These are phyloP conservation scores for Teunomyces barrocoloradensis DNA, from an alignment of 805 yeast species.

Conservation along the genomic window DNA sequence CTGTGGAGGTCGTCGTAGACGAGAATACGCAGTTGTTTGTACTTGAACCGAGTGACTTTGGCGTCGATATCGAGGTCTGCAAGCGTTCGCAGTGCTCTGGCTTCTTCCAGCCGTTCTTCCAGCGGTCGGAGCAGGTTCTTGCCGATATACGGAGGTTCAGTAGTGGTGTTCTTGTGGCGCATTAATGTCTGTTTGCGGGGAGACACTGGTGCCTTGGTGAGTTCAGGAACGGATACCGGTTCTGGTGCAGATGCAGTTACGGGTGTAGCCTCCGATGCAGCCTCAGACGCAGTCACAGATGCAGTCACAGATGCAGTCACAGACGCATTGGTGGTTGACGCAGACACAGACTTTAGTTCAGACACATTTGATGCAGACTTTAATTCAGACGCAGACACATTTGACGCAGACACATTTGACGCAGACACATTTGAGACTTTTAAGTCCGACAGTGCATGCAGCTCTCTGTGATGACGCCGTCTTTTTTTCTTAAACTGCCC, in stretches of 20 bases:
- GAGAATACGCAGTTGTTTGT: slow-evolving; percentile 29
- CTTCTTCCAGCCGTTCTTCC: slow-evolving; percentile 7
- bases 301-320: neutral
- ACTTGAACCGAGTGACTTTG: slow-evolving; percentile 35
- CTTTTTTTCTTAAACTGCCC: neutral
- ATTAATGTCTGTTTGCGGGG: slow-evolving; percentile 40
- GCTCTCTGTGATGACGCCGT: neutral
- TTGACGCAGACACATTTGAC: neutral
- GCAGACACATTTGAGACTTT: neutral
- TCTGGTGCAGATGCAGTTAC: no score
- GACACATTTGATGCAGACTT: neutral
- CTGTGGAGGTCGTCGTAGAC: slow-evolving; percentile 35
- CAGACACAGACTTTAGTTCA: neutral
- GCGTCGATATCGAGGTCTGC: slow-evolving; percentile 29
- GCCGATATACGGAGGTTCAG: slow-evolving; percentile 13
- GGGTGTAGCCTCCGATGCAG: no score
- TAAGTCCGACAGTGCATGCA: neutral
- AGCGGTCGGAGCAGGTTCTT: slow-evolving; percentile 22
- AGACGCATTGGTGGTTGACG: no score
- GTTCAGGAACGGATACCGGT: no score
- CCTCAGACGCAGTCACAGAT: no score
- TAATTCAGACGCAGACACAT: neutral
- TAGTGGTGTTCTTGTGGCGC: slow-evolving; percentile 34
- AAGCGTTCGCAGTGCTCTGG: slow-evolving; percentile 7
- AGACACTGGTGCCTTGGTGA: slow-evolving; percentile 14